These are phyloP conservation scores for Nemania abortiva DNA, from an alignment of 2,329 filamentous ascomycete species.

Conservation along the genomic window DNA sequence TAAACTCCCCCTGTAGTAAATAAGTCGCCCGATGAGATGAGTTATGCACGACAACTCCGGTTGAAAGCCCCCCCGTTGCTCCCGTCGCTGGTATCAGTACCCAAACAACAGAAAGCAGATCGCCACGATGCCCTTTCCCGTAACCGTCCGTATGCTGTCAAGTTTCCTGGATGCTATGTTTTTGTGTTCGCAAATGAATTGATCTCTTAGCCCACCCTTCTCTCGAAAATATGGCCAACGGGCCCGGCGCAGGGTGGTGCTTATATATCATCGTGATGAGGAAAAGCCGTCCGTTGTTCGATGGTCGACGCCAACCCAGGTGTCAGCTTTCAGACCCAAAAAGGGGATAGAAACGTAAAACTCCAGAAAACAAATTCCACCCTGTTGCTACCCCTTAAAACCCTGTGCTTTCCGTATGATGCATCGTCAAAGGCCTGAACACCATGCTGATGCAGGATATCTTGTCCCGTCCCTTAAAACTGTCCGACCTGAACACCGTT, in stretches of 20 bases:
- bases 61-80: constrained; percentile 23
- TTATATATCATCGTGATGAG: constrained; percentile 30
- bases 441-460: constrained; percentile 55
- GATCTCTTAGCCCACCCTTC: constrained; percentile 5
- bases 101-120: constrained; percentile 43
- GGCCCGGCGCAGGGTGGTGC: constrained; percentile 6
- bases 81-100: constrained; percentile 36
- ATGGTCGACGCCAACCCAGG: constrained; percentile 7
- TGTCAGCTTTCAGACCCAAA: constrained; percentile 25
- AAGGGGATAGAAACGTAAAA: constrained; percentile 34
- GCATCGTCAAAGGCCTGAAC: constrained; percentile 52
- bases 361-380: constrained; percentile 39
- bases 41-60: constrained; percentile 39
- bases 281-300: constrained; percentile 26
- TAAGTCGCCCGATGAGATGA: constrained; percentile 30
- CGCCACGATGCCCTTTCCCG: constrained; percentile 44
- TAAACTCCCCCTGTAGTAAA: constrained; percentile 29
- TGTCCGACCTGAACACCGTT: constrained; percentile 52
- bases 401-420: constrained; percentile 46
- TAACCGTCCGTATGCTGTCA: constrained; percentile 43
- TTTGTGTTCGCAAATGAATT: constrained; percentile 29
- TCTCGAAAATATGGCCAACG: constrained; percentile 17
- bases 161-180: constrained; percentile 39
- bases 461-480: constrained; percentile 47
- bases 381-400: constrained; percentile 33